phyloP scores from a whole-genome alignment of 305 asterid species.

The Fraxinus dipetala region DNA sequence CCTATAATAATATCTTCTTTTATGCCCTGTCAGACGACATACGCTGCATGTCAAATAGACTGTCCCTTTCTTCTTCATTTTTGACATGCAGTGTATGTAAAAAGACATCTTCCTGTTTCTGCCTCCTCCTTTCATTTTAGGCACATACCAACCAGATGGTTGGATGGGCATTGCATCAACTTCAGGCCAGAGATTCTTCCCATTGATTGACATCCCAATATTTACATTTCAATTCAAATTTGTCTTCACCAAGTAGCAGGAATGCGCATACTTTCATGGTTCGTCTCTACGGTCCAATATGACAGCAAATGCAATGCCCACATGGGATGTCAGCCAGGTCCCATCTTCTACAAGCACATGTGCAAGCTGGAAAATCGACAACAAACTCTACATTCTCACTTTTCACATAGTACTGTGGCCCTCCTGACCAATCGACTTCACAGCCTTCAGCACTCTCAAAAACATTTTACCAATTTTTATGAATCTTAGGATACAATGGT shows the following conservation, averaged over 20 bases:
- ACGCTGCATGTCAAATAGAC: too few relatives aligned
- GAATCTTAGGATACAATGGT: neutral
- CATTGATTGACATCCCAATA: neutral
- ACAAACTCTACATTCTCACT: neutral
- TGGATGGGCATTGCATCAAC: neutral
- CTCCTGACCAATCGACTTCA: neutral
- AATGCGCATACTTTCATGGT: neutral
- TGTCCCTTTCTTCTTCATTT: too few relatives aligned
- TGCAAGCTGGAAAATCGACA: neutral
- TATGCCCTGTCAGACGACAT: too few relatives aligned
- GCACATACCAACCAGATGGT: neutral
- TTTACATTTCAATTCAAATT: neutral
- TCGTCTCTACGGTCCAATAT: neutral
- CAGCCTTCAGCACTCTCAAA: neutral
- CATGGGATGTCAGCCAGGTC: neutral
- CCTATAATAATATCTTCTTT: too few relatives aligned
- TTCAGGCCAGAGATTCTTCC: neutral
- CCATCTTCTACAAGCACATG: neutral
- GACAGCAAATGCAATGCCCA: neutral
- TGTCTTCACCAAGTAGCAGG: neutral
- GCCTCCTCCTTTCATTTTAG: neutral
- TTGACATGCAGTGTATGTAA: neutral
- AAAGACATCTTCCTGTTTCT: neutral
- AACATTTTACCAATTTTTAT: neutral
- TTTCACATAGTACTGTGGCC: neutral